Evolutionary conservation across 768 basidiomycete genomes (phyloP).

Genomic region (Lentinula detonsa): DNA sequence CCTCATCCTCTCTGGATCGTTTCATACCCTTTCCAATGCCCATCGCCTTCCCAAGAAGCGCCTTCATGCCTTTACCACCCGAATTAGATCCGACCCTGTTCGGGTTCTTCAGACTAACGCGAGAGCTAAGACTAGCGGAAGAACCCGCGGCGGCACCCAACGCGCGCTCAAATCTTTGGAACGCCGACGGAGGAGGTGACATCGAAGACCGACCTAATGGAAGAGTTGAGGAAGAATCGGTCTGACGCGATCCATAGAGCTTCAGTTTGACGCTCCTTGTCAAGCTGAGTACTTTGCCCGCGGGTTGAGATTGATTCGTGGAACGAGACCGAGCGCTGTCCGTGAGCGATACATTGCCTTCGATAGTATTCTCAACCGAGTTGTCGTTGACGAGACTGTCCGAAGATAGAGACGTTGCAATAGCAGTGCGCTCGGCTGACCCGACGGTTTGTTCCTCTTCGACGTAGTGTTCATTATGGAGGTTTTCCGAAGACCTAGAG

Average conservation of each 20-base stretch:
- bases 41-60: constrained; percentile 1
- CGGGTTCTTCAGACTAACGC: not conserved
- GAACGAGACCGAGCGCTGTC: not conserved
- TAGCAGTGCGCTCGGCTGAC: too few relatives aligned
- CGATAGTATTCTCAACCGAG: not conserved
- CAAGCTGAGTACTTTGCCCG: not conserved
- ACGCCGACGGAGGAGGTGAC: constrained; percentile 3
- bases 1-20: constrained; percentile 1
- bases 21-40: not conserved
- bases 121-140: not conserved
- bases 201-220: not conserved
- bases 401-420: not conserved
- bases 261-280: not conserved
- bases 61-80: not conserved
- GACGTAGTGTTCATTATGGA: not conserved
- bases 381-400: not conserved
- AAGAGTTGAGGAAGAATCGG: not conserved
- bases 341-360: not conserved
- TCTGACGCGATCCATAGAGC: not conserved
- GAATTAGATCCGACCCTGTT: not conserved
- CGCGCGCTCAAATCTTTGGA: not conserved
- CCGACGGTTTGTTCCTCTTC: too few relatives aligned
- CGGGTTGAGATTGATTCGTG: not conserved
- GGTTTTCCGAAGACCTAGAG: not conserved
- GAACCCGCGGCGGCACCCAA: not conserved